Evolutionary conservation across 2,329 filamentous ascomycete genomes (phyloP), one percentile per base, ranked within the genome.

Genomic region (Furcasterigmium sp.): DNA sequence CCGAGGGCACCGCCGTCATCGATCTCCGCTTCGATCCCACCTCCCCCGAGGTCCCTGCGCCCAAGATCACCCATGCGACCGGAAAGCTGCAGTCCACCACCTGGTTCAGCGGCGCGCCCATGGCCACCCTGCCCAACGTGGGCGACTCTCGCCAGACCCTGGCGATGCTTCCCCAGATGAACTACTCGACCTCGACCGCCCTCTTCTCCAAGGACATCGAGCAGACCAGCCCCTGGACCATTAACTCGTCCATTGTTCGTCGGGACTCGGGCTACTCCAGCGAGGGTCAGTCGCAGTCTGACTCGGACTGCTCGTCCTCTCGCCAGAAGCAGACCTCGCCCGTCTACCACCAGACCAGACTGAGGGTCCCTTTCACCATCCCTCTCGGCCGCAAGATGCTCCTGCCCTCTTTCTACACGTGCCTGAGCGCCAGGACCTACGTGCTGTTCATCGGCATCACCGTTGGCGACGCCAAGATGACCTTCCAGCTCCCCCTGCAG

Each of bases 321-420:
- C 32, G 32, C 32, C 7, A 17, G n/a, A 35, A 35, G 32, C 38
- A 47, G 48, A 23, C 49, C 42, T 26, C 61, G 11, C 59, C 60
- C 2, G 47, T 69, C 49, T 58, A 56, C 46, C 65, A 76, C 53
- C 60, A 62, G 1, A 57, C 74, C 1, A 58, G 58, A 5, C 49
- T 80, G 9, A 59, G 67, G 34, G 55, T 81, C 1, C 75, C 76
- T 1, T 61, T 81, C 45, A 55, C 59, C 14, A 56, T 80, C 25
- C 73, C 75, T 4, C 56, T 61, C 8, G 55, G 59, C 21, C 71
- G 67, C 53, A 75, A 71, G 56, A 63, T 69, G 8, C 76, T 79
- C 50, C 48, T 80, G 18, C 77, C 77, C 1, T 75, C 73, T 5
- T 81, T 80, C 54, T 74, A 80, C 61, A 74, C 72, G 8, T 81